Evolutionary conservation across 768 basidiomycete genomes (phyloP).

Genomic region (Trametes elegans): DNA sequence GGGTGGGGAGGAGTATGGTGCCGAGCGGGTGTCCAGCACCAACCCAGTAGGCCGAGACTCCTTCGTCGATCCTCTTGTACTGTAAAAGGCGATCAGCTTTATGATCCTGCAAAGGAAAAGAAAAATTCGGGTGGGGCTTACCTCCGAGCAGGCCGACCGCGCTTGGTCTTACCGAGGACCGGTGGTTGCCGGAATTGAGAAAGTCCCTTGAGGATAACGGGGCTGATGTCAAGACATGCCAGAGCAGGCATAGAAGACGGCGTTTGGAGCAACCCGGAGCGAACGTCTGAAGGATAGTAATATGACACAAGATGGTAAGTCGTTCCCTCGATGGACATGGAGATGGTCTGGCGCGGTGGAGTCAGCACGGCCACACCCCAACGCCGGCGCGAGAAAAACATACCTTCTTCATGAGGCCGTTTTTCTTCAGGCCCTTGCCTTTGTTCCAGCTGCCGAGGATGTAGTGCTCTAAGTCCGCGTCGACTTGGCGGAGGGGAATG

Average conservation of each 20-base stretch:
- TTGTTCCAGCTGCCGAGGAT: constrained; percentile 24
- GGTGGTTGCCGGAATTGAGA: constrained; percentile 15
- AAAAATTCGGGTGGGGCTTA: background rate
- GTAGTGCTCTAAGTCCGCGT: constrained; percentile 18
- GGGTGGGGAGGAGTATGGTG: constrained; percentile 1
- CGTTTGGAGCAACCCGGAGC: constrained; percentile 12
- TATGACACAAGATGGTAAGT: constrained; percentile 21
- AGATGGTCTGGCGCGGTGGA: constrained; percentile 9
- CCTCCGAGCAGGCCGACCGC: constrained; percentile 1
- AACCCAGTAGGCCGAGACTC: constrained; percentile 2
- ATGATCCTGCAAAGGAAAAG: too few relatives aligned
- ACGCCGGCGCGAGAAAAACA: background rate
- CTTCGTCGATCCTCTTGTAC: background rate
- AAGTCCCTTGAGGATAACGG: constrained; percentile 3
- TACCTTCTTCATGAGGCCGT: constrained; percentile 25
- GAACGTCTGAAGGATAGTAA: constrained; percentile 21
- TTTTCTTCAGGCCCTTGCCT: constrained; percentile 20
- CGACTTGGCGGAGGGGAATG: background rate
- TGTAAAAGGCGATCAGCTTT: background rate
- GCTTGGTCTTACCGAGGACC: constrained; percentile 3
- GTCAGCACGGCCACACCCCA: background rate
- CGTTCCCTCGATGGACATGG: constrained; percentile 17
- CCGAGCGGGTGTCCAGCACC: constrained; percentile 9
- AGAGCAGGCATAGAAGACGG: constrained; percentile 14
- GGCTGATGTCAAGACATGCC: constrained; percentile 9